Evolutionary conservation across 768 basidiomycete species (phyloP).

Genomic region (Suillus placidus): DNA sequence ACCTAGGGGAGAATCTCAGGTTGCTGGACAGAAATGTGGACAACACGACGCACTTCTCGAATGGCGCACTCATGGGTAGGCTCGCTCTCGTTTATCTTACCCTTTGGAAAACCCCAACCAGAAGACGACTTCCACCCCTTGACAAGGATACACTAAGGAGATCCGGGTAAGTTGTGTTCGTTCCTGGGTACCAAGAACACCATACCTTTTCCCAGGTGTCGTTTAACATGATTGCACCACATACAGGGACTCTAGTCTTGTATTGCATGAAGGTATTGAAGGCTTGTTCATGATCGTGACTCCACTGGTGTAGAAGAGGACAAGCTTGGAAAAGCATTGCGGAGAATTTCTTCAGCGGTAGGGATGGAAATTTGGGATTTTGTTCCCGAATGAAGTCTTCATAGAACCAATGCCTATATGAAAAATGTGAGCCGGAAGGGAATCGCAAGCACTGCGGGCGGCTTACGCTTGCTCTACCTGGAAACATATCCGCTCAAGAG

Average conservation of each 20-base stretch:
- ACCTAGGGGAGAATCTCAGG: conserved; percentile 57
- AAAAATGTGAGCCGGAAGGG: conserved; percentile 18
- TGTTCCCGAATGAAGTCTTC: conserved; percentile 97
- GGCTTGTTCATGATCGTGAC: conserved; percentile 80
- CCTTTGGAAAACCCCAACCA: conserved; percentile 99
- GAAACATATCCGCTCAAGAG: conserved; percentile 93
- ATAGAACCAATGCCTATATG: conserved; percentile 95
- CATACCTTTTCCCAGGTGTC: conserved; percentile 89
- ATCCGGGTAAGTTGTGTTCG: conserved; percentile 12
- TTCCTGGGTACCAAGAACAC: conserved; percentile 16
- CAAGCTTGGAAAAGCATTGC: conserved; percentile 87
- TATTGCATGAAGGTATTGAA: conserved; percentile 94
- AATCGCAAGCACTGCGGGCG: conserved; percentile 13
- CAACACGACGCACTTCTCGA: conserved; percentile 69
- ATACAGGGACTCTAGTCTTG: conserved; percentile 95
- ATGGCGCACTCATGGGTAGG: conserved; percentile 81
- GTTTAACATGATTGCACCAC: conserved; percentile 96
- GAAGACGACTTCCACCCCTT: conserved; percentile 98
- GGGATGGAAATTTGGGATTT: conserved; percentile 83
- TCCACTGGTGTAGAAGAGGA: conserved; percentile 81
- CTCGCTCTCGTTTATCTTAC: conserved; percentile 98
- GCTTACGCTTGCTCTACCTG: conserved; percentile 99
- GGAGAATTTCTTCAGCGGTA: conserved; percentile 91
- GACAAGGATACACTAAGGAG: conserved; percentile 85
- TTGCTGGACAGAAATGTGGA: conserved; percentile 1